Evolutionary conservation across 2,329 filamentous ascomycete genomes (phyloP).

Genomic region (Pleoardoris graminearum): DNA sequence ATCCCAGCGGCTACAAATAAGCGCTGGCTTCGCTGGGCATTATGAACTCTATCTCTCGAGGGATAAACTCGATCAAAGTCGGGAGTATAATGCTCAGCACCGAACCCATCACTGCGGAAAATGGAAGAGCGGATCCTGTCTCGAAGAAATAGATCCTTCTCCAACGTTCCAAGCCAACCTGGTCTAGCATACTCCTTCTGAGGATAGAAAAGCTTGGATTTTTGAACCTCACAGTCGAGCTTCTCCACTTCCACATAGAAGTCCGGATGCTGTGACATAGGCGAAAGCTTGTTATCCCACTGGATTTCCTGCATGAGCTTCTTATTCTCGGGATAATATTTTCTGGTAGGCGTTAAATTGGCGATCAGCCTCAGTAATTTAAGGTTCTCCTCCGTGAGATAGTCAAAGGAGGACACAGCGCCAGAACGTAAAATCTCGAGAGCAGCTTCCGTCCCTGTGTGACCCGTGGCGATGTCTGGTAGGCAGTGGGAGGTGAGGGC

Average conservation of each 20-base stretch:
- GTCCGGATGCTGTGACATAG: slow-evolving; percentile 35
- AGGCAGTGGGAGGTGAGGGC: slow-evolving; percentile 58
- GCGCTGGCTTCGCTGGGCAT: slow-evolving; percentile 15
- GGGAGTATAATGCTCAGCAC: slow-evolving; percentile 33
- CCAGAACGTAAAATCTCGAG: slow-evolving; percentile 55
- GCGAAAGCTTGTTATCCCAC: slow-evolving; percentile 49
- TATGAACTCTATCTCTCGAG: slow-evolving; percentile 12
- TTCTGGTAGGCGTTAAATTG: slow-evolving; percentile 38
- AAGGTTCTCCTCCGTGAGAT: slow-evolving; percentile 32
- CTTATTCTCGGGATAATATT: slow-evolving; percentile 51
- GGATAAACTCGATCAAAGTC: slow-evolving; percentile 28
- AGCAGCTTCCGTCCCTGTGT: slow-evolving; percentile 60
- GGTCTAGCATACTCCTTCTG: not conserved
- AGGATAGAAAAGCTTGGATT: slow-evolving; percentile 21
- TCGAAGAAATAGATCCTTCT: slow-evolving; percentile 28
- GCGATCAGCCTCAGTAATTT: slow-evolving; percentile 32
- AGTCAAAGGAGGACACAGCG: slow-evolving; percentile 53
- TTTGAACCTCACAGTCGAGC: slow-evolving; percentile 29
- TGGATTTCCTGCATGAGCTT: slow-evolving; percentile 49
- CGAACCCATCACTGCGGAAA: slow-evolving; percentile 36
- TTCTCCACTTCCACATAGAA: slow-evolving; percentile 26
- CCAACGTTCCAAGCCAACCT: not conserved
- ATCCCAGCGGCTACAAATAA: slow-evolving; percentile 21
- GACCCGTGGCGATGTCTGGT: slow-evolving; percentile 53
- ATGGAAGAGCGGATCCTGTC: slow-evolving; percentile 34